Conservation (phyloP, 768 basidiomycete genomes). For the Gloeopeniophorella convolvens region DNA sequence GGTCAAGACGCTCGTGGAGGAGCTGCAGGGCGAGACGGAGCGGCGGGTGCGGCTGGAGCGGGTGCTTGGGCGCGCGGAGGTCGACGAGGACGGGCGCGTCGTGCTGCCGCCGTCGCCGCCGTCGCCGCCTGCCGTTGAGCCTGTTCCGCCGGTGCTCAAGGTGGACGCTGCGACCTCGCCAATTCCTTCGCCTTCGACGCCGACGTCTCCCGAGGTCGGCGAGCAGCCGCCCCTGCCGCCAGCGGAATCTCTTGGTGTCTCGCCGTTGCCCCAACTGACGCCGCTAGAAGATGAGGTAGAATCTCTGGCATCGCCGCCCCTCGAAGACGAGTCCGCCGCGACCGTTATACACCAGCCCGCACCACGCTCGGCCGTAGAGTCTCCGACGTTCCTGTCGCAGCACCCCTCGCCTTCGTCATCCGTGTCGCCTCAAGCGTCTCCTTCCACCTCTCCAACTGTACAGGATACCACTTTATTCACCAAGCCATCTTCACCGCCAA, state of each 20-base stretch:
- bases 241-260: not conserved
- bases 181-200: constrained; percentile 6
- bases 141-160: constrained; percentile 1
- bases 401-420: constrained; percentile 4
- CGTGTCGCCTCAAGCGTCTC: not conserved
- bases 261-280: not conserved
- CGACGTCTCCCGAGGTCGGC: not conserved
- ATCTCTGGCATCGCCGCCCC: too few relatives aligned
- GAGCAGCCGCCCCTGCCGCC: not conserved
- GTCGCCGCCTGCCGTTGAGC: not conserved
- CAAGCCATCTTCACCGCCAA: not conserved
- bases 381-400: constrained; percentile 8
- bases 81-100: constrained; percentile 7
- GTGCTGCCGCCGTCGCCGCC: constrained; percentile 3
- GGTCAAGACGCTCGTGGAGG: constrained; percentile 45
- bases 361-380: constrained; percentile 1
- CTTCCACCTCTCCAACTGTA: not conserved
- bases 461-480: constrained; percentile 9
- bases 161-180: constrained; percentile 19
- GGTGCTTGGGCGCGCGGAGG: constrained; percentile 20
- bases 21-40: constrained; percentile 51
- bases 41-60: constrained; percentile 42
- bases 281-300: not conserved
- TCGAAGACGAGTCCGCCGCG: too few relatives aligned
- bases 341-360: constrained; percentile 2